Evolutionary conservation across 176 grass and related monocot genomes (phyloP), one percentile per base, ranked within the genome.

Genomic region (Ananas comosus): DNA sequence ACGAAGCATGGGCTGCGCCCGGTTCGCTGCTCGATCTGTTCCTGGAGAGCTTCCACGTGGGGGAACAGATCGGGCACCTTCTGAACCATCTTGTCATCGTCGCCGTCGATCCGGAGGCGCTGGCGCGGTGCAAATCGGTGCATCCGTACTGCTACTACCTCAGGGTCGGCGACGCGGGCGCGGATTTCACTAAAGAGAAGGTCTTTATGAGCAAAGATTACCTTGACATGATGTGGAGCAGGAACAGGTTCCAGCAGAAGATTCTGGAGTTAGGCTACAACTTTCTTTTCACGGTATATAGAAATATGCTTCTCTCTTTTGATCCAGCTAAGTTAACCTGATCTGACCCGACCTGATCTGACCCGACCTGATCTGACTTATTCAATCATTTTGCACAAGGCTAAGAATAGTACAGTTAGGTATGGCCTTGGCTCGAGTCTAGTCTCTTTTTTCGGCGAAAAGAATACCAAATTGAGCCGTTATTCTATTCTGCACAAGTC

Each of bases 191-290:
- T 3, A 53, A 70, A 0, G 91, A 96, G 64, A 82, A 96, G 68
- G 59, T 71, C 17, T 90, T 82, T 82, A 90, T 87, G 81, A 85
- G 81, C 51, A 77, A 82, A 12, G 87, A 91, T 78, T 96, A 96
- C 72, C 71, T 96, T 5, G 82, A 96, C 49, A 88, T 91, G 85
- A 91, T 96, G 87, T 96, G 91, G 91, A 77, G 70, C 10, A 69
- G 87, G 52, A 85, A 91, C 53, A 13, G 47, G n/a, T 76, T 91
- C 22, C 91, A 91, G 79, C 76, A 80, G 67, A 49, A 49, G 24
- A 72, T 96, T 53, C 73, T 96, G 3, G 82, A 85, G 82, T 76
- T 91, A 0, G 91, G 91, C 9, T 95, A 82, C 81, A 90, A 57
- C 79, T 95, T 95, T 80, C 76, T 95, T 14, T 95, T 95, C 84